Evolutionary conservation across 305 asterid species (phyloP), one percentile per base, ranked within the genome.

Genomic region (Caryopteris hybrid): DNA sequence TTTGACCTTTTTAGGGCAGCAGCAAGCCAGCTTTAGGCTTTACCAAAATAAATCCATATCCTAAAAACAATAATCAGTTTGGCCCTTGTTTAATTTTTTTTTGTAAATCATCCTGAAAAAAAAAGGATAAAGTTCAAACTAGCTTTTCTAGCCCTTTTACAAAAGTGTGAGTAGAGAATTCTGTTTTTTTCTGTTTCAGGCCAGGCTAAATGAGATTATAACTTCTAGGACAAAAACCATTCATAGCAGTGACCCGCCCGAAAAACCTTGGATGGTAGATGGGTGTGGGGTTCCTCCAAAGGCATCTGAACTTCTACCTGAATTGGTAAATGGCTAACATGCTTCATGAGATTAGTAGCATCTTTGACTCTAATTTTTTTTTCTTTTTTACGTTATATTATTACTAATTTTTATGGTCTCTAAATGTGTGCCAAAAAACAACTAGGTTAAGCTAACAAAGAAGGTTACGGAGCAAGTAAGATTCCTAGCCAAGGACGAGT

Each of bases 381-480:
- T 21, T 33, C 43, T 23, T 0, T 57, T 46, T 63, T 34, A 20
- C 22, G 45, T 36, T 61, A 8, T 13, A 53, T 46, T 34, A 23
- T 21, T 20, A 57, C 42, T 29, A 36, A 20, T 36, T 66, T n/a
- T 17, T 27, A 4, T 36, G 72, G 62, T 55, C 50, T 55, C 54
- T 70, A 46, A 72, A 50, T 27, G 6, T 56, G 38, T 33, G 25
- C 18, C 8, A 62, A 29, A 74, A 25, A 46, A 60, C 69, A 43
- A 74, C 70, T 69, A 94, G 99, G 95, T 82, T 77, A 80, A 84
- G 64, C 72, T 86, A 80, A 89, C 98, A 39, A 94, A 86, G 85
- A 88, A 86, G 83, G 97, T 94, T 36, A 94, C 99, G 0, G 97
- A 91, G 81, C 99, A 89, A 91, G 97, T 91, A 69, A 76, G 82